Conservation (phyloP, 441 rosid species). For the Gossypium davidsonii region DNA sequence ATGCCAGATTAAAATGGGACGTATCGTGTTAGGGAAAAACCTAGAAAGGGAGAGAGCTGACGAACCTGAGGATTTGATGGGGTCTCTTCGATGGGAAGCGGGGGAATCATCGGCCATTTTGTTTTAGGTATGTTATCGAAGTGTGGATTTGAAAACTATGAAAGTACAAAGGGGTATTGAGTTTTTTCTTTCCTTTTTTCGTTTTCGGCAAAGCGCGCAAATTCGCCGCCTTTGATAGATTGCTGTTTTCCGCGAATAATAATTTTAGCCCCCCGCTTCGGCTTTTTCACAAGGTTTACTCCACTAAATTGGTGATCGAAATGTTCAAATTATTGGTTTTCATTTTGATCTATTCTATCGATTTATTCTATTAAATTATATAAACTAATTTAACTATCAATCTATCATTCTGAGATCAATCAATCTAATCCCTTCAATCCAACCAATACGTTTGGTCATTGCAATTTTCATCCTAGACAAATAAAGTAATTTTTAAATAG, state of each 20-base stretch:
- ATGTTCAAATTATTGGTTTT: too few relatives aligned
- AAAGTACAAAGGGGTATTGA: background rate
- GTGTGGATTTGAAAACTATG: background rate
- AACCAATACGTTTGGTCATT: too few relatives aligned
- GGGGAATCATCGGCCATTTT: slow-evolving; percentile 66
- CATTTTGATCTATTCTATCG: too few relatives aligned
- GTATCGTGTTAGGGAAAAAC: background rate
- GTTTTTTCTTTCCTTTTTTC: background rate
- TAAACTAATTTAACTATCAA: too few relatives aligned
- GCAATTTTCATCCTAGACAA: too few relatives aligned
- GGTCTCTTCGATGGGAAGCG: slow-evolving; percentile 60
- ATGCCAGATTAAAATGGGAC: background rate
- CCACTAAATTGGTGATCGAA: too few relatives aligned
- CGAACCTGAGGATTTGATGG: slow-evolving; percentile 76
- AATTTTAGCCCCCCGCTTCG: background rate
- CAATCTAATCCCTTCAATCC: too few relatives aligned
- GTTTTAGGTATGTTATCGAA: background rate
- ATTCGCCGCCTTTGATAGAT: slow-evolving; percentile 10
- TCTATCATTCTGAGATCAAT: too few relatives aligned
- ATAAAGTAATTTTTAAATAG: too few relatives aligned
- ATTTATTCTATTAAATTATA: too few relatives aligned
- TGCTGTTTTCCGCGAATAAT: background rate
- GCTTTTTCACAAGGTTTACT: too few relatives aligned
- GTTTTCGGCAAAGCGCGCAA: slow-evolving; percentile 24
- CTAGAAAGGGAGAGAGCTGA: background rate